These are phyloP conservation scores for Annulohypoxylon maeteangense DNA, from an alignment of 495 filamentous ascomycete species.

Conservation along the genomic window DNA sequence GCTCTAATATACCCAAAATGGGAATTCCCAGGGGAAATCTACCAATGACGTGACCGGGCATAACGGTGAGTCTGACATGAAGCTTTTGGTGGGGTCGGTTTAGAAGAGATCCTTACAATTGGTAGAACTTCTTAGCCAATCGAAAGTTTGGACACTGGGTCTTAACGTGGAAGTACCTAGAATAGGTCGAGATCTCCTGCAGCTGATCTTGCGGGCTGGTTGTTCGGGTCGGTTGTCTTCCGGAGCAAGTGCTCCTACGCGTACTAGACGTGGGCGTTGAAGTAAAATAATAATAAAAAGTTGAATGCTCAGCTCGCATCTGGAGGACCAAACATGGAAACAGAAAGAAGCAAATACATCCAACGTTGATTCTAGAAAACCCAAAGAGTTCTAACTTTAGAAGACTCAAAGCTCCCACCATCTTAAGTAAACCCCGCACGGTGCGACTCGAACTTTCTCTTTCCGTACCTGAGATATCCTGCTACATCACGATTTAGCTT, in stretches of 20 bases:
- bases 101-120: slow-evolving; percentile 22
- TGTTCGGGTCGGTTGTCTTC: too few species aligned
- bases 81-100: slow-evolving; percentile 1
- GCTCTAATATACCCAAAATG: not conserved
- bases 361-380: not conserved
- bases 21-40: not conserved
- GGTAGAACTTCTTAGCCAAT: slow-evolving; percentile 33
- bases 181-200: slow-evolving; percentile 2
- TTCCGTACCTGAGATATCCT: not conserved
- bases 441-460: not conserved
- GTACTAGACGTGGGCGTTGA: too few species aligned
- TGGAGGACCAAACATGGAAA: not conserved
- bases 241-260: slow-evolving; percentile 29
- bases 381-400: not conserved
- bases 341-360: not conserved
- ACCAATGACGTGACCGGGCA: slow-evolving; percentile 16
- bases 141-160: not conserved
- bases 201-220: slow-evolving; percentile 13
- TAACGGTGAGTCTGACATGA: not conserved
- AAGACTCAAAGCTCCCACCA: not conserved
- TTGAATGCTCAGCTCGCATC: too few species aligned
- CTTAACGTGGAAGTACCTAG: not conserved
- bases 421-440: not conserved
- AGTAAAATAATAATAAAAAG: too few species aligned
- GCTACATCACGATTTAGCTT: not conserved